Evolutionary conservation across 768 basidiomycete species (phyloP), one percentile per base, ranked within the genome.

Genomic region (Tubosaeta sp.): DNA sequence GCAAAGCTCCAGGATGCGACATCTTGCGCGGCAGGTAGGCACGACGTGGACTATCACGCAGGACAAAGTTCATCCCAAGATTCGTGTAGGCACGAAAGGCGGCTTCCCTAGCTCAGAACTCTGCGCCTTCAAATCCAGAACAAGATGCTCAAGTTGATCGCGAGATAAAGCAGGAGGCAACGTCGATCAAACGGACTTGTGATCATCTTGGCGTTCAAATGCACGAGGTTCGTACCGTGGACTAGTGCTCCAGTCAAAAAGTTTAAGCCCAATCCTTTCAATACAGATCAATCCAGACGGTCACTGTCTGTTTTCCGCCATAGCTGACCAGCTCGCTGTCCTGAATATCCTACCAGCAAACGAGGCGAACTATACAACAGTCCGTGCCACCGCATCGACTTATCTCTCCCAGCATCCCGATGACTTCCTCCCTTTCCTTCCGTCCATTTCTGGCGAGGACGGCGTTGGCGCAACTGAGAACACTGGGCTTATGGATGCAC

Each of bases 371-470:
- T 88, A 90, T 63, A 61, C 71, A 6, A 72, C 72, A 13, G 77
- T 83, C 41, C 86, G 97, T 22, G 66, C 67, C 13, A 78, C 81
- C 13, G 94, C 95, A 11, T 83, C 95, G 0, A 69, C 79, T 47
- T 97, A 92, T 69, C 92, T 99, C 55, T 78, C 78, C 17, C 68
- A 79, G 4, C 91, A 99, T 70, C 80, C 83, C 1, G 85, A 93
- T 64, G 90, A 95, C 65, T 99, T 99, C 65, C 70, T 97, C 29
- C 95, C 95, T 11, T 99, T 98, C 73, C 74, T 98, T 4, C 89
- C 92, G 1, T 84, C 88, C 4, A 69, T 77, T 16, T 79, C 74
- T 13, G 85, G 82, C 7, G 91, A 90, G 57, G 89, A 90, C 64
- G 79, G 79, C 16, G 71, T 72, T 2, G 88, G 83, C 16, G 78